Percentiles rank a stretch among this genome's conserved stretches.
phyloP scores from a whole-genome alignment of 176 grass and related monocot species.

The Thinopyrum elongatum region DNA sequence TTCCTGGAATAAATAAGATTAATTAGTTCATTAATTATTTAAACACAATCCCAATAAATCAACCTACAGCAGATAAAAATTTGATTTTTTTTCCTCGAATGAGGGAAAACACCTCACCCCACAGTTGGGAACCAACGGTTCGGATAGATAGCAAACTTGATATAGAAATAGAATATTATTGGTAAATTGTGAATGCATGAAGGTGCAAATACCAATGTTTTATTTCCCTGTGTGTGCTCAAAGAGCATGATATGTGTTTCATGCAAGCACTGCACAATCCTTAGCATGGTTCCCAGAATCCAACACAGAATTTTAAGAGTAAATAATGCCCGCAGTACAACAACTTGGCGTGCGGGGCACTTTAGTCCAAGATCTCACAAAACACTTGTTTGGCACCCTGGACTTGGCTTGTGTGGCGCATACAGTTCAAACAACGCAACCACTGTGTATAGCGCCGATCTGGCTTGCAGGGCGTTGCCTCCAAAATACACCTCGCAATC shows the following conservation, averaged over 20 bases:
- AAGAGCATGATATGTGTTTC: background rate
- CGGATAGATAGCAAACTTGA: too few relatives aligned
- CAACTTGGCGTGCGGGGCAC: background rate
- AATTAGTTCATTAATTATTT: background rate
- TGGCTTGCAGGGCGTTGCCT: too few relatives aligned
- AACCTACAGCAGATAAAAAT: background rate
- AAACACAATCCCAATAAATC: background rate
- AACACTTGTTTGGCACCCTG: background rate
- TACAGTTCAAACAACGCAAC: too few relatives aligned
- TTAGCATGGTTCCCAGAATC: conserved; percentile 14
- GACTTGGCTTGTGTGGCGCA: background rate
- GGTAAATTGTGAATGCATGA: background rate
- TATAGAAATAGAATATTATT: background rate
- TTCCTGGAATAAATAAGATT: conserved; percentile 40
- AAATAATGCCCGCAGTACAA: background rate
- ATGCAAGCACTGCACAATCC: background rate
- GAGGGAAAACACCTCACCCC: background rate
- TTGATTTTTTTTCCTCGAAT: background rate
- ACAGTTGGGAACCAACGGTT: background rate
- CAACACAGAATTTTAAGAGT: background rate
- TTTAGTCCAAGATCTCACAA: background rate
- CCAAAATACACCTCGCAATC: too few relatives aligned
- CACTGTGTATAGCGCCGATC: too few relatives aligned
- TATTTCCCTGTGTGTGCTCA: background rate
- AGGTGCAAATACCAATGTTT: background rate